phyloP scores from a whole-genome alignment of 352 stramenopile species.

The Phytophthora podocarpi region DNA sequence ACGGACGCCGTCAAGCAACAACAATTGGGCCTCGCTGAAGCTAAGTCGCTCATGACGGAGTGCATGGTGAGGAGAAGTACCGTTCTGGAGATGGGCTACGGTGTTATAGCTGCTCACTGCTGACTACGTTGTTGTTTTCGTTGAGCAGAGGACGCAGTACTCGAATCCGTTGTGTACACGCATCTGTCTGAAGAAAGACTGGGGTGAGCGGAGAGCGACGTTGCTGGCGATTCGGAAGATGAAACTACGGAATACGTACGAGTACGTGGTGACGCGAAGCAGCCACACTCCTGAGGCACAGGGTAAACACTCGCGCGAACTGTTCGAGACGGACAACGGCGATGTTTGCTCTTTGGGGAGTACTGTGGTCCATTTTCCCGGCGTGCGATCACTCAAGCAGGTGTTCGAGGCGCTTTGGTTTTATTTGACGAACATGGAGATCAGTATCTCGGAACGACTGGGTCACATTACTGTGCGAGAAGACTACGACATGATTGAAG shows the following conservation, averaged over 20 bases:
- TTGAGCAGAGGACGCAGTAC: conserved; percentile 13
- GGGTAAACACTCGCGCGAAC: conserved; percentile 19
- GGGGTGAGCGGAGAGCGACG: conserved; percentile 8
- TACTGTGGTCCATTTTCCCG: conserved; percentile 29
- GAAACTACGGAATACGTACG: conserved; percentile 27
- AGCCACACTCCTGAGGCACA: conserved; percentile 3
- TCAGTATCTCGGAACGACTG: conserved; percentile 43
- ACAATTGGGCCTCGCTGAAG: conserved; percentile 13
- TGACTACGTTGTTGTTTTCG: background rate
- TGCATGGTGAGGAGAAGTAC: conserved; percentile 24
- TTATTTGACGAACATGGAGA: conserved; percentile 52
- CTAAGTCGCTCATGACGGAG: conserved; percentile 26
- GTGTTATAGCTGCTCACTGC: too few species aligned
- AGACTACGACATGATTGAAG: conserved; percentile 31
- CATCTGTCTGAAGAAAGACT: conserved; percentile 29
- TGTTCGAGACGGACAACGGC: conserved; percentile 32
- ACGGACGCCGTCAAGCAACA: conserved; percentile 6
- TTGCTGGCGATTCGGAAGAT: conserved; percentile 21
- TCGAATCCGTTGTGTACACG: conserved; percentile 24
- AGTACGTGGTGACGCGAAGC: conserved; percentile 31
- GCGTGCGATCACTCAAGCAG: conserved; percentile 34
- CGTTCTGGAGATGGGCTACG: too few species aligned
- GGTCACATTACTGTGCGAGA: conserved; percentile 40
- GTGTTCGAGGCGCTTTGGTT: conserved; percentile 45
- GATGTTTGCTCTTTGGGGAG: conserved; percentile 30